Conservation (phyloP, 768 basidiomycete species). For the Neoboletus magnificus region DNA sequence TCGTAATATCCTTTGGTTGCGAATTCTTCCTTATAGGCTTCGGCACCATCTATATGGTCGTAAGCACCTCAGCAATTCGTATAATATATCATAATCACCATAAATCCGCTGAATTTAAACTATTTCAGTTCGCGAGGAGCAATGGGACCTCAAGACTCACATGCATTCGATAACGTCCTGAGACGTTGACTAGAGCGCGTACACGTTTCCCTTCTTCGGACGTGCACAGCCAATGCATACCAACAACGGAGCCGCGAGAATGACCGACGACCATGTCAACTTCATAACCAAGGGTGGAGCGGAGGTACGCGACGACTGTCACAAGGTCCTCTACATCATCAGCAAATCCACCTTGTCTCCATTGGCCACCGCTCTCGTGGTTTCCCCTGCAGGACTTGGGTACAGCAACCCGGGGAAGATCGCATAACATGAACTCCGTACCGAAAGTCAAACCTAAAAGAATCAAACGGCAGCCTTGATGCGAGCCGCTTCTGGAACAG, state of each 20-base stretch:
- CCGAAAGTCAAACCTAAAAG: constrained; percentile 88
- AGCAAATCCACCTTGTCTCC: constrained; percentile 55
- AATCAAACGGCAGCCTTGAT: constrained; percentile 62
- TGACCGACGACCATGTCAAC: constrained; percentile 73
- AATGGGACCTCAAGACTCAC: constrained; percentile 36
- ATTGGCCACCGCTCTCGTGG: constrained; percentile 69
- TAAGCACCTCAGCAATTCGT: neutral
- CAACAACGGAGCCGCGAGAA: constrained; percentile 71
- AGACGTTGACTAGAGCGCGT: constrained; percentile 65
- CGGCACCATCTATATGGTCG: constrained; percentile 16
- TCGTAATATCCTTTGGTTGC: constrained; percentile 56
- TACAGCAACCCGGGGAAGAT: neutral
- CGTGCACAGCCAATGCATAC: constrained; percentile 66
- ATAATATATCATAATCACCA: constrained; percentile 14
- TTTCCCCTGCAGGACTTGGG: constrained; percentile 51
- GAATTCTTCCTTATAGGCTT: constrained; percentile 48
- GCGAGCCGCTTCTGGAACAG: constrained; percentile 76
- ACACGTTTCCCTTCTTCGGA: constrained; percentile 55
- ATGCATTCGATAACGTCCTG: constrained; percentile 77
- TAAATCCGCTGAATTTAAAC: constrained; percentile 23
- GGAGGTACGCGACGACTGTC: constrained; percentile 61
- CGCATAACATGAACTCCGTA: constrained; percentile 32
- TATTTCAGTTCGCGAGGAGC: constrained; percentile 2
- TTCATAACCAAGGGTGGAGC: constrained; percentile 57
- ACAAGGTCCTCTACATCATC: constrained; percentile 66